These are phyloP conservation scores for Tillandsia leiboldiana DNA, from an alignment of 176 grass and related monocot species.

Conservation along the genomic window DNA sequence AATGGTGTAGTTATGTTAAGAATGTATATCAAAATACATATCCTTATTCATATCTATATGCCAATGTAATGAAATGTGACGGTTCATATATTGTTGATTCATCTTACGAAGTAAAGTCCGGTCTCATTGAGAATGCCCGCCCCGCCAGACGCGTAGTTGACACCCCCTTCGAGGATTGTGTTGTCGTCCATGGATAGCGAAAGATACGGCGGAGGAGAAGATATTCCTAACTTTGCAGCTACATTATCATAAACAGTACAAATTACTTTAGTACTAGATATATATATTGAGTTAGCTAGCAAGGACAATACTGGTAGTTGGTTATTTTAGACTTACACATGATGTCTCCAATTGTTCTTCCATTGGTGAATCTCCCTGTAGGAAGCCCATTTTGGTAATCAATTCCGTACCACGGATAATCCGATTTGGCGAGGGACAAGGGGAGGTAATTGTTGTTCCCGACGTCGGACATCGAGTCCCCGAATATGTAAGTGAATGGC, in stretches of 20 bases:
- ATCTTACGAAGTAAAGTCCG: slow-evolving; percentile 87
- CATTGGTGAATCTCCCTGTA: slow-evolving; percentile 88
- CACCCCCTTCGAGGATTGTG: slow-evolving; percentile 40
- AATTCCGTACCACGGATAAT: slow-evolving; percentile 92
- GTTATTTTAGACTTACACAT: slow-evolving; percentile 40
- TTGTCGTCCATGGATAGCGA: slow-evolving; percentile 73
- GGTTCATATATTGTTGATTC: neutral
- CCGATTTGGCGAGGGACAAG: slow-evolving; percentile 64
- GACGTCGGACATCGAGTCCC: slow-evolving; percentile 91
- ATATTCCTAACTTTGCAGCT: slow-evolving; percentile 77
- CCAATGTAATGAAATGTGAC: neutral
- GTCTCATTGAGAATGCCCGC: slow-evolving; percentile 90
- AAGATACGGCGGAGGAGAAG: slow-evolving; percentile 52
- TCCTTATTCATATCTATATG: neutral
- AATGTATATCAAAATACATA: neutral
- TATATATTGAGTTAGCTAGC: neutral
- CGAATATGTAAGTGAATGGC: slow-evolving; percentile 66
- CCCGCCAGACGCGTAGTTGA: slow-evolving; percentile 89
- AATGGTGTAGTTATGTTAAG: neutral
- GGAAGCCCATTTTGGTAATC: slow-evolving; percentile 50
- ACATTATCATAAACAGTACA: slow-evolving; percentile 4
- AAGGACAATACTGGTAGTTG: neutral
- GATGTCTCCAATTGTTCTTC: slow-evolving; percentile 87
- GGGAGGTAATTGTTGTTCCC: slow-evolving; percentile 93
- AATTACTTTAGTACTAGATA: neutral